These are phyloP conservation scores for Dactylis glomerata DNA, from an alignment of 176 grass and related monocot genomes.

Conservation along the genomic window DNA sequence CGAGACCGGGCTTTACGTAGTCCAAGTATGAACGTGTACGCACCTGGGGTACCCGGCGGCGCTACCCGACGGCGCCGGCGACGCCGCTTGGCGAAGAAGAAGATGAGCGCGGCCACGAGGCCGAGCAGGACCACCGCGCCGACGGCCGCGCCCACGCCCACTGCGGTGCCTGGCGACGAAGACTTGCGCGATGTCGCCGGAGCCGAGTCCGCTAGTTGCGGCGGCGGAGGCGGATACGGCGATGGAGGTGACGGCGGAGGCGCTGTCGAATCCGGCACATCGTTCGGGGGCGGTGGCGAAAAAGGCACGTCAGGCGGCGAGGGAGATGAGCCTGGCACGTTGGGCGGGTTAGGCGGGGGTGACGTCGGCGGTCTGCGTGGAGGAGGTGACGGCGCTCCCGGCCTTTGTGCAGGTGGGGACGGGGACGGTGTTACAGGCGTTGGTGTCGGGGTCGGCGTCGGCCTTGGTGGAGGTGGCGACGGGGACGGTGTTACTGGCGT, in stretches of 20 bases:
- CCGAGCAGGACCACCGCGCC: slow-evolving; percentile 34
- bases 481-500: not conserved
- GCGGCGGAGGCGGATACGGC: not conserved
- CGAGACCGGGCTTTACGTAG: too few relatives aligned
- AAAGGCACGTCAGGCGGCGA: not conserved
- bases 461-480: too few relatives aligned
- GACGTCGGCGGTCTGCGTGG: not conserved
- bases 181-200: slow-evolving; percentile 2
- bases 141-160: slow-evolving; percentile 43
- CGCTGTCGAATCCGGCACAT: not conserved
- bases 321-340: not conserved
- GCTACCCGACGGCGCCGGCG: slow-evolving; percentile 5
- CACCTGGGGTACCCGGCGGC: slow-evolving; percentile 25
- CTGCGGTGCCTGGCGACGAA: not conserved
- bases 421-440: not conserved
- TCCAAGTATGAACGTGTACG: not conserved
- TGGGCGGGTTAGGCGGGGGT: slow-evolving; percentile 16
- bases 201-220: not conserved
- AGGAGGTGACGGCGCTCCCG: not conserved
- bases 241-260: not conserved
- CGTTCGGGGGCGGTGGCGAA: not conserved
- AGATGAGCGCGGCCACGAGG: slow-evolving; percentile 37
- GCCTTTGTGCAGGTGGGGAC: not conserved
- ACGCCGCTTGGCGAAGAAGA: slow-evolving; percentile 32
- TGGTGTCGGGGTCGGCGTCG: not conserved